phyloP scores from a whole-genome alignment of 2,329 filamentous ascomycete genomes.

The Penicillium sumatraense region DNA sequence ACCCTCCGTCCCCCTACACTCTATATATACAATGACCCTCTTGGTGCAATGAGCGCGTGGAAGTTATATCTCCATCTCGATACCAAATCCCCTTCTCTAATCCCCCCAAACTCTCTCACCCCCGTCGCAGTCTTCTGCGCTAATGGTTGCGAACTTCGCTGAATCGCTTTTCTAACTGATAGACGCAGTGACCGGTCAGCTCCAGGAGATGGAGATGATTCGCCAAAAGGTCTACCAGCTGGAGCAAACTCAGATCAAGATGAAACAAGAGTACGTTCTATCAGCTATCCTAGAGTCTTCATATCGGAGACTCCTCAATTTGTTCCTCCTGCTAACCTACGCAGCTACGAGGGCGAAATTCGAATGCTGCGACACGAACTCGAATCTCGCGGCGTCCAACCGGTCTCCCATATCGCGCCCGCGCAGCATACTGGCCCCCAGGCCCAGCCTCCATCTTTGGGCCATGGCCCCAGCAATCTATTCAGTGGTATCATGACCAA shows the following conservation, averaged over 20 bases:
- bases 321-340: neutral
- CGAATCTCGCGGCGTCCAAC: slow-evolving; percentile 68
- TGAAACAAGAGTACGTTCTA: slow-evolving; percentile 87
- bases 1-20: too few species aligned
- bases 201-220: slow-evolving; percentile 94
- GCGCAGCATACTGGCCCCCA: slow-evolving; percentile 80
- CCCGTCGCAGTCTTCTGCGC: too few species aligned
- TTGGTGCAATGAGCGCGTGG: slow-evolving; percentile 7
- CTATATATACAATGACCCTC: too few species aligned
- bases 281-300: too few species aligned
- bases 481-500: slow-evolving; percentile 97
- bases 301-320: too few species aligned
- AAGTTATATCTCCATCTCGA: too few species aligned
- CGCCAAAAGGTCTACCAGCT: slow-evolving; percentile 91
- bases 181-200: slow-evolving; percentile 77
- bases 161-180: slow-evolving; percentile 34
- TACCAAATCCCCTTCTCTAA: neutral
- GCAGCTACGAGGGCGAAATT: slow-evolving; percentile 95
- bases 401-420: slow-evolving; percentile 71
- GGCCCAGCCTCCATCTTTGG: slow-evolving; percentile 81
- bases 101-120: neutral
- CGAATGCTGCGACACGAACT: slow-evolving; percentile 84
- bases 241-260: slow-evolving; percentile 83
- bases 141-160: slow-evolving; percentile 22
- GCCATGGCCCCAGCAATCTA: slow-evolving; percentile 84